Evolutionary conservation across 208 protist genomes (phyloP).

Genomic region (Trypanosoma scelopori): DNA sequence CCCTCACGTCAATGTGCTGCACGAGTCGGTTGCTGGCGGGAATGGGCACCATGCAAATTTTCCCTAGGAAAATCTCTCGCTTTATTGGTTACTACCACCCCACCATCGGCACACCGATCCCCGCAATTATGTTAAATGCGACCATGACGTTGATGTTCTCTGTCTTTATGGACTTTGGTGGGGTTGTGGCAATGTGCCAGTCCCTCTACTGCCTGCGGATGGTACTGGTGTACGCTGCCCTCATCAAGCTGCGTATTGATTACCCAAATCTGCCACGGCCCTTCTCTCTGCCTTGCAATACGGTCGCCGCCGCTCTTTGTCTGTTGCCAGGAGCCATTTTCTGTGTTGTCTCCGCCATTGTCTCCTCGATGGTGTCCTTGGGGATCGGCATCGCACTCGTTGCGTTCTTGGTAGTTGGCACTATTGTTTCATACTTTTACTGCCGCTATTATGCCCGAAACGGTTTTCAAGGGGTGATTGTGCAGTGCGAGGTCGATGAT

Average conservation of each 20-base stretch:
- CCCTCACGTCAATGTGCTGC: conserved; percentile 82
- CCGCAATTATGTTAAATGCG: conserved; percentile 72
- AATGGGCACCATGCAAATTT: conserved; percentile 87
- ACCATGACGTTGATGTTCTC: conserved; percentile 63
- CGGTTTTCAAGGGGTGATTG: conserved; percentile 84
- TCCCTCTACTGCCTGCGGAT: conserved; percentile 80
- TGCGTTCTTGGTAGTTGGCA: conserved; percentile 56
- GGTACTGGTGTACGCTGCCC: conserved; percentile 68
- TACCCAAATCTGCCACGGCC: conserved; percentile 78
- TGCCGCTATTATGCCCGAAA: conserved; percentile 67
- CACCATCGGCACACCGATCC: conserved; percentile 74
- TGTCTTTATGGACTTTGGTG: conserved; percentile 64
- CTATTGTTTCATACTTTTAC: conserved; percentile 63
- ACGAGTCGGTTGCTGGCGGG: conserved; percentile 79
- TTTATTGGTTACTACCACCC: conserved; percentile 86
- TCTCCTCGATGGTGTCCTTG: conserved; percentile 60
- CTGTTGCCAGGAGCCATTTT: conserved; percentile 61
- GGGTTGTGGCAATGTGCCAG: conserved; percentile 79
- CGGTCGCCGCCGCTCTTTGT: conserved; percentile 48
- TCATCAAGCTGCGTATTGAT: conserved; percentile 74
- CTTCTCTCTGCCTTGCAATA: conserved; percentile 71
- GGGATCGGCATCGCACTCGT: conserved; percentile 63
- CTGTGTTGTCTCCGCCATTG: conserved; percentile 58
- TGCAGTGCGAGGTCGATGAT: conserved; percentile 60
- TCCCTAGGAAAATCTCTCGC: conserved; percentile 71